Evolutionary conservation across 306 rosid species (phyloP).

Genomic region (Vigna trinervia): DNA sequence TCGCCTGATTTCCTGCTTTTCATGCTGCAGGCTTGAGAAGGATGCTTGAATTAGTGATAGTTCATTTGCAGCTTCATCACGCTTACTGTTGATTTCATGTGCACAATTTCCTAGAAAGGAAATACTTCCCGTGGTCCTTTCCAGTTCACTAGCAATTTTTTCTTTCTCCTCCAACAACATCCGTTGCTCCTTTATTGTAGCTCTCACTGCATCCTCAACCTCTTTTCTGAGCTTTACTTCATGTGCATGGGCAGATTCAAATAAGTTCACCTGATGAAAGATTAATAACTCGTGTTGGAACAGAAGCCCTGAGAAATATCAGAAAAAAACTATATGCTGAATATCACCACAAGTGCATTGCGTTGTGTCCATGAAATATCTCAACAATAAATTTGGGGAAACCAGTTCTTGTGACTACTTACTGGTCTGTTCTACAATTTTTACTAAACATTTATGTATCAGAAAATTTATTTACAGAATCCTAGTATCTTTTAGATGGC

Average conservation of each 20-base stretch:
- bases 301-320: slow-evolving; percentile 9
- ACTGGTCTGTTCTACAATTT: background rate
- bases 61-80: slow-evolving; percentile 64
- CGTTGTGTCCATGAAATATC: background rate
- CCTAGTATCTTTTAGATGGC: slow-evolving; percentile 11
- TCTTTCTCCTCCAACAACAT: slow-evolving; percentile 61
- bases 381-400: background rate
- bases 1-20: slow-evolving; percentile 66
- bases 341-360: slow-evolving; percentile 7
- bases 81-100: slow-evolving; percentile 66
- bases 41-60: slow-evolving; percentile 68
- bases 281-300: slow-evolving; percentile 6
- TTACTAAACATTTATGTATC: background rate
- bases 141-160: slow-evolving; percentile 52
- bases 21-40: slow-evolving; percentile 64
- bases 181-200: slow-evolving; percentile 61
- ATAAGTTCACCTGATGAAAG: slow-evolving; percentile 52
- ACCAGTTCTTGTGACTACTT: background rate
- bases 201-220: slow-evolving; percentile 58
- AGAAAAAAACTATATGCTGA: background rate
- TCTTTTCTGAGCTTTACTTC: slow-evolving; percentile 62
- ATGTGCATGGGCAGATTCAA: slow-evolving; percentile 54
- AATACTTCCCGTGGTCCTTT: slow-evolving; percentile 65
- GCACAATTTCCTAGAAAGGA: slow-evolving; percentile 64
- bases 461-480: slow-evolving; percentile 10